Evolutionary conservation across 2,329 filamentous ascomycete genomes (phyloP).

Genomic region (Cytospora paraplurivora): DNA sequence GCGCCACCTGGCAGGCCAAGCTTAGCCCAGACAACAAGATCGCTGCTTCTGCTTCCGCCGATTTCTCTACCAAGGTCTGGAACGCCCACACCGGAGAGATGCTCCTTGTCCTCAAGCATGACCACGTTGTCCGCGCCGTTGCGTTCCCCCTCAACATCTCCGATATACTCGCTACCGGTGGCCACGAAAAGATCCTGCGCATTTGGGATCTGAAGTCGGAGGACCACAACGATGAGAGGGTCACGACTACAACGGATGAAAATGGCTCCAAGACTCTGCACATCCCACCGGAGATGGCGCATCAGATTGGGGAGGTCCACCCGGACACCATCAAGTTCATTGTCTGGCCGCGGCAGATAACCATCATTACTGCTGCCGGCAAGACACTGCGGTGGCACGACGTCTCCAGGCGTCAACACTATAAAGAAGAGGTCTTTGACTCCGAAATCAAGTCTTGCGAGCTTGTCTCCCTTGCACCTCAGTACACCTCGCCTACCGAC

Average conservation of each 20-base stretch:
- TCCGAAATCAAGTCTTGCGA: constrained; percentile 91
- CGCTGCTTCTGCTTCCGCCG: constrained; percentile 90
- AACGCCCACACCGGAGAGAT: constrained; percentile 93
- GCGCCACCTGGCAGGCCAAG: constrained; percentile 94
- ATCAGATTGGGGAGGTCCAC: constrained; percentile 88
- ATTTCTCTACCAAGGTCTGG: constrained; percentile 97
- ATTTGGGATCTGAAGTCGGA: constrained; percentile 76
- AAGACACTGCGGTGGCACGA: constrained; percentile 96
- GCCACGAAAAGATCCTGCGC: constrained; percentile 93
- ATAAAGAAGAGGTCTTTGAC: constrained; percentile 77
- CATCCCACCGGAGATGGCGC: constrained; percentile 64
- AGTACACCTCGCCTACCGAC: constrained; percentile 60
- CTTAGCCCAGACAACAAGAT: constrained; percentile 85
- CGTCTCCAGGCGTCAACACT: constrained; percentile 71
- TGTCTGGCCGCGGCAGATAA: constrained; percentile 86
- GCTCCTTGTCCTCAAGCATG: constrained; percentile 82
- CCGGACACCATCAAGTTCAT: constrained; percentile 92
- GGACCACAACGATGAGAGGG: constrained; percentile 51
- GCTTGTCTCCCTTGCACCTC: constrained; percentile 68
- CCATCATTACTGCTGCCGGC: constrained; percentile 88
- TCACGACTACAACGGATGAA: constrained; percentile 38
- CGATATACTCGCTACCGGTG: constrained; percentile 88
- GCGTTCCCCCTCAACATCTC: constrained; percentile 82
- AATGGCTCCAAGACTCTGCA: constrained; percentile 44
- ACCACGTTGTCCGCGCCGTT: constrained; percentile 92